These are phyloP conservation scores for Chaetomium sp. DNA, from an alignment of 2,329 filamentous ascomycete species.

Conservation along the genomic window DNA sequence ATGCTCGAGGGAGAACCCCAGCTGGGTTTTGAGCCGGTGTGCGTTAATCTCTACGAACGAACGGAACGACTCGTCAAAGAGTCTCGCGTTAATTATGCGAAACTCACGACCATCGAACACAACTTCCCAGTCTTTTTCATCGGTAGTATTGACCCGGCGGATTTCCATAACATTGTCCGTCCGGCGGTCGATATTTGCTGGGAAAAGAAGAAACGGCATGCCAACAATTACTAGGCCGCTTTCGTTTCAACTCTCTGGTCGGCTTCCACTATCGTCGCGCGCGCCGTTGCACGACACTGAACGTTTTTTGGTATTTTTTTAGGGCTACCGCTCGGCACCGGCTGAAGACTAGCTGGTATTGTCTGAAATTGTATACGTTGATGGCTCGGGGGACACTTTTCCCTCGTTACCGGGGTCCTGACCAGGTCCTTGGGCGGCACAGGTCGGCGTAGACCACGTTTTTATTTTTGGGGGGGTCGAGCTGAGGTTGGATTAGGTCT, in stretches of 20 bases:
- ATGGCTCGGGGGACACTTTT: not conserved
- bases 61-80: conserved; percentile 50
- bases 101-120: conserved; percentile 58
- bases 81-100: conserved; percentile 62
- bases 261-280: not conserved
- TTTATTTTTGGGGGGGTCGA: not conserved
- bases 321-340: conserved; percentile 10
- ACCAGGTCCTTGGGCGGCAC: not conserved
- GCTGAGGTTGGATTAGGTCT: not conserved
- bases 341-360: conserved; percentile 21
- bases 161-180: conserved; percentile 47
- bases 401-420: not conserved
- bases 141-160: conserved; percentile 46
- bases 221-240: conserved; percentile 4
- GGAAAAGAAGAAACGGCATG: conserved; percentile 45
- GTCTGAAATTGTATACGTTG: conserved; percentile 23
- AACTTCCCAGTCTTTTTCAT: conserved; percentile 61
- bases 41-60: conserved; percentile 46
- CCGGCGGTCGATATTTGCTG: conserved; percentile 55
- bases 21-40: conserved; percentile 53
- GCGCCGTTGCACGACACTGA: conserved; percentile 7
- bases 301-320: conserved; percentile 9
- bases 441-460: not conserved
- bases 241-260: not conserved
- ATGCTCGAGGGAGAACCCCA: conserved; percentile 47